Evolutionary conservation across 495 filamentous ascomycete genomes (phyloP).

Genomic region (Aspergillus cavernicola): DNA sequence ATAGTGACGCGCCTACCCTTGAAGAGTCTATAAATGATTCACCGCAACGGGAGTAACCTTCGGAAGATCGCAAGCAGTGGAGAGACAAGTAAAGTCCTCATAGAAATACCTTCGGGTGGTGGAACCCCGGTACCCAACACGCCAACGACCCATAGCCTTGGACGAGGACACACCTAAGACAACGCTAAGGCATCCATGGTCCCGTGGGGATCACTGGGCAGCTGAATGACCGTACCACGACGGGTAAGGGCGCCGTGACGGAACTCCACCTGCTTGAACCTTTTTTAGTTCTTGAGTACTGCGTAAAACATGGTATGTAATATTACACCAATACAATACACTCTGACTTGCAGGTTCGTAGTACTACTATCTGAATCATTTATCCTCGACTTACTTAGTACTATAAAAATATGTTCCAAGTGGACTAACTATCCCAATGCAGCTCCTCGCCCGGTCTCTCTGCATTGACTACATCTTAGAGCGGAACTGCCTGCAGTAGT

Average conservation of each 20-base stretch:
- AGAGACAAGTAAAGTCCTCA: constrained; percentile 1
- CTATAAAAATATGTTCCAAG: no score
- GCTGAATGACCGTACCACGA: constrained; percentile 31
- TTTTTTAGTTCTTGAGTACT: no score
- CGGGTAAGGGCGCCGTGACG: constrained; percentile 30
- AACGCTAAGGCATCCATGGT: constrained; percentile 25
- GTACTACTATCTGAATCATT: no score
- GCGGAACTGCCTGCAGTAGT: constrained; percentile 20
- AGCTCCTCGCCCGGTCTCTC: no score
- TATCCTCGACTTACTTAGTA: no score
- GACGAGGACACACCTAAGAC: constrained; percentile 31
- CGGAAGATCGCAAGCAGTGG: neutral
- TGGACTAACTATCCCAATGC: no score
- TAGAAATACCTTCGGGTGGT: constrained; percentile 18
- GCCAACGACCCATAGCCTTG: constrained; percentile 41
- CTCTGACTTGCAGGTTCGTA: no score
- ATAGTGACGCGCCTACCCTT: neutral
- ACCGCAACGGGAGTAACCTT: constrained; percentile 9
- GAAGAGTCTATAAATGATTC: neutral
- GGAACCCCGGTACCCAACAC: constrained; percentile 22
- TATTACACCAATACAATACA: no score
- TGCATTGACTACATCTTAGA: no score
- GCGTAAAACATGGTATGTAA: no score
- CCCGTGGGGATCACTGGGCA: constrained; percentile 25
- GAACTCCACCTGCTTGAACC: constrained; percentile 21